Evolutionary conservation across 2,329 filamentous ascomycete genomes (phyloP), one percentile per base, ranked within the genome.

Genomic region (Trichoderma sp.): DNA sequence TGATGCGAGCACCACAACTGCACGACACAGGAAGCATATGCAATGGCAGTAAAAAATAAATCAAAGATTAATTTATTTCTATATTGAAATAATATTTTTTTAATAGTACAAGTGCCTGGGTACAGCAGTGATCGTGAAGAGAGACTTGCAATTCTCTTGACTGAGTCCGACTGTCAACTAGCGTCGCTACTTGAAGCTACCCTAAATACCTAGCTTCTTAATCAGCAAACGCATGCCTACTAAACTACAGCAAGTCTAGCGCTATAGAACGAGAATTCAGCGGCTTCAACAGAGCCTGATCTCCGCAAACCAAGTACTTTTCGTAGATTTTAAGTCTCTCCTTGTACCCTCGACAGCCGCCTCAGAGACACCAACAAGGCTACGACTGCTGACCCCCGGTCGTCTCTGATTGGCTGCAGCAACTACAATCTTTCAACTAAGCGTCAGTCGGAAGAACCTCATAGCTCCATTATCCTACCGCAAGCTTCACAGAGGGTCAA

Each of bases 351-450:
- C 16, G 27, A n/a, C 50, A 6, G 21, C 21, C 21, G 45, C 18
- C 56, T 21, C 53, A n/a, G 4, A 11, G 12, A 33, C 59, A 24
- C 31, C 60, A 74, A 35, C 75, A 31, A 76, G 75, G 75, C 75
- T 76, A 56, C 64, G 50, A 14, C 18, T 62, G 75, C 75, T 76
- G 69, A 76, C 75, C 75, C 67, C 75, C 59, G 18, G 16, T 31
- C 35, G 16, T 27, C 33, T 66, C 59, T 76, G 72, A 76, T 76
- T 76, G 75, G 75, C 50, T 31, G 41, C 6, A 11, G 29, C 84
- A 85, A 86, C 86, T 81, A 85, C 75, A 79, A 76, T 41, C 11
- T 76, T 76, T 76, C 83, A 84, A 86, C 85, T 83, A 59, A 64
- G 41, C 65, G 21, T 50, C 50, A 41, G 38, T 59, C 60, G 66